Base-by-base conservation (phyloP, 2,329 filamentous ascomycete species). In the Curvularia verruculosa region DNA sequence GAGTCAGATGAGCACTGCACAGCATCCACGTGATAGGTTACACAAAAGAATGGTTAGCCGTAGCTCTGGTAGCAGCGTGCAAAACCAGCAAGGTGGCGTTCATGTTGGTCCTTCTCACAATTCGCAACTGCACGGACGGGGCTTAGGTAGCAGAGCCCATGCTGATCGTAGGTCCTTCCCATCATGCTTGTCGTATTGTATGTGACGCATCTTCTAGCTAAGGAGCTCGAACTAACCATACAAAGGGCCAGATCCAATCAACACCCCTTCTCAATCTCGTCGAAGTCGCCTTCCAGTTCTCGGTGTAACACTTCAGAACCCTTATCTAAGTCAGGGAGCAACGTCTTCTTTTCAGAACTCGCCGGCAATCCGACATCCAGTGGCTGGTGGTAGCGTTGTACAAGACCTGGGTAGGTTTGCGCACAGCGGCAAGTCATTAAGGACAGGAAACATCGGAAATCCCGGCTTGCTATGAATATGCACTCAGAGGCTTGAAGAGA, bases 301-400 rank as follows among this genome's bases (percentile, higher is more conserved):
- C 15, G 67, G 71, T 12, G 64, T 67, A 7, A 57, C 59, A 47
- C 70, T 69, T 56, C 69, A 66, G 40, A 69, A 67, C 31, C 58
- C 59, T 6, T 63, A 64, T 15, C 54, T 63, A n/a, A 63, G 54
- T 46, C 58, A 53, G 2, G 60, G 69, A 26, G 46, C 52, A 8
- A 59, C 60, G 23, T 57, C 65, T 21, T 39, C 62, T n/a, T 72
- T 74, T 43, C 70, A 69, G 21, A 61, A 69, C 10, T 71, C 74
- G 10, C 74, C 76, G 0, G 66, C 73, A 18, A 63, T 63, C 34
- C 67, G 76, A 44, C 75, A 75, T 37, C 65, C 74, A 12, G 54
- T 79, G 4, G 61, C 64, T n/a, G 63, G 45, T 15, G 64, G 67
- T 46, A 41, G 53, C 12, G 52, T 58, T 18, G 49, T 60, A 19